Base-by-base conservation (phyloP, 176 grass and related monocot species). In the Carex littledalei region DNA sequence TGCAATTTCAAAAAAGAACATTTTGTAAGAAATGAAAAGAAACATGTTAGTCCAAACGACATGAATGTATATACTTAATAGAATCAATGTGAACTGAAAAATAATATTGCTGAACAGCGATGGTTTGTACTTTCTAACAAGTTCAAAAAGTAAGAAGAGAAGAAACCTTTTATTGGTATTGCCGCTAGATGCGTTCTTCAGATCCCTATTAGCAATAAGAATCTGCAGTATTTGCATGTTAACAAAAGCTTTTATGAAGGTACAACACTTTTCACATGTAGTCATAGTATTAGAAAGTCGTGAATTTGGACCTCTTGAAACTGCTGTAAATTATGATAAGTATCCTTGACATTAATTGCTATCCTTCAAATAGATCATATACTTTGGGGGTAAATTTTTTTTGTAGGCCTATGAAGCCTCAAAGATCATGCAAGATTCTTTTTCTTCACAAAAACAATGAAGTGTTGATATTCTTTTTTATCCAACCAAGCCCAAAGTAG, bases 191-290 rank as follows among this genome's bases (percentile, higher is more conserved):
- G 54, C 65, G 60, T 86, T 94, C 5, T 77, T 85, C 18, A 79
- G 6, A 58, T 91, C 90, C 85, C 87, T 92, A 54, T 94, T 97
- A 71, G 87, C 86, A 69, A 97, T 94, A 26, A 97, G 89, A 87
- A 97, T 87, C 94, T 97, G 84, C 12, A 87, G 13, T 10, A 29
- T 83, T 47, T 67, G 62, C 60, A 83, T 49, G 13, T 77, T 26
- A 77, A 12, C 12, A 77, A 29, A 50, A 77, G 24, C 6, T 72
- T 72, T 14, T 73, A 89, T 10, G 8, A 55, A 20, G 34, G 47
- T 54, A 63, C 20, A 75, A 50, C 18, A 85, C 50, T 35, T 26
- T 49, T 50, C 10, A 64, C 57, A 73, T 85, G 43, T 11, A 62
- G 24, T 53, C 52, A 22, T 17, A 86, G 60, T 61, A 58, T 53